Percentiles rank a stretch among this genome's conserved stretches.
phyloP scores from a whole-genome alignment of 495 filamentous ascomycete genomes.

The Penicillium herquei region DNA sequence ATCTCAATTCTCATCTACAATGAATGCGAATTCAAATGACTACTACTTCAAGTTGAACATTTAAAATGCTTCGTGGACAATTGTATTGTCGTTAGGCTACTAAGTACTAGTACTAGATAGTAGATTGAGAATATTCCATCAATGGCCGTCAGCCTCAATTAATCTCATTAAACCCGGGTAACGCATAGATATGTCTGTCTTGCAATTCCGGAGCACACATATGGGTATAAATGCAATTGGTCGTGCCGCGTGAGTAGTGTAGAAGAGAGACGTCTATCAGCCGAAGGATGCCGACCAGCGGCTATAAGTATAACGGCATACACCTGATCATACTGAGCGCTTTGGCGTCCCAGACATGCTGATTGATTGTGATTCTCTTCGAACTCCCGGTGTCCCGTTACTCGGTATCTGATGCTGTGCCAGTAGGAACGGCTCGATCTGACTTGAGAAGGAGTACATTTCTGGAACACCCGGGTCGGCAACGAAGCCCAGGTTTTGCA shows the following conservation, averaged over 20 bases:
- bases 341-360: constrained; percentile 16
- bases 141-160: not conserved
- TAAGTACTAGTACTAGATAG: not conserved
- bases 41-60: not conserved
- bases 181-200: no score
- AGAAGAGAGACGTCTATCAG: not conserved
- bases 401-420: constrained; percentile 32
- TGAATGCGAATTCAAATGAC: not conserved
- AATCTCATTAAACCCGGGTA: not conserved
- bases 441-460: constrained; percentile 36
- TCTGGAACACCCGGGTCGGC: constrained; percentile 36
- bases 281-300: constrained; percentile 11
- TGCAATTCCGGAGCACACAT: not conserved
- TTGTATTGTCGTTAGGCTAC: not conserved
- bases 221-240: not conserved
- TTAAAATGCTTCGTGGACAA: not conserved
- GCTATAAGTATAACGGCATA: not conserved
- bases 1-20: no score
- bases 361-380: constrained; percentile 26
- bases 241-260: not conserved
- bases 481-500: constrained; percentile 45
- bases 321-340: constrained; percentile 15
- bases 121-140: not conserved
- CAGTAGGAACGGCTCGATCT: constrained; percentile 39
- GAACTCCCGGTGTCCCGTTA: constrained; percentile 16